Evolutionary conservation across 768 basidiomycete genomes (phyloP), one percentile per base, ranked within the genome.

Genomic region (Suillus brevipes): DNA sequence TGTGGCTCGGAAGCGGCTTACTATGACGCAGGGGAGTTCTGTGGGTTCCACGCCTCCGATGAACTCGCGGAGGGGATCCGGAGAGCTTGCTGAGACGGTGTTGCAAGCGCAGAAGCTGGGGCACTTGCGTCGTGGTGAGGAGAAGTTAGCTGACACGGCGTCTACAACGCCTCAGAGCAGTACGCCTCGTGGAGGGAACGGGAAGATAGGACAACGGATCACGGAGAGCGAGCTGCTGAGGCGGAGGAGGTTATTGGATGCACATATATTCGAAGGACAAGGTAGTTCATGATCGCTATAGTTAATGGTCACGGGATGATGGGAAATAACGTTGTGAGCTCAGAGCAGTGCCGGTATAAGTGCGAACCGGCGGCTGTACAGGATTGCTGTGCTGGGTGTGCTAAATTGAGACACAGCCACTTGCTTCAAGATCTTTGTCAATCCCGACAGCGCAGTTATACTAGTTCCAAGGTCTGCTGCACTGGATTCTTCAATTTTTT

Each of bases 161-260:
- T 59, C 31, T 12, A 53, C 57, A 23, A 40, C 57, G 16, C 57
- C 57, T 42, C 57, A 77, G 76, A 77, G 66, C n/a, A 66, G 74
- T 2, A 78, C 73, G 0, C 76, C 75, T 2, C 69, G 75, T 3
- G 68, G 25, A 12, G 69, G 68, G 1, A 77, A 68, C 75, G 85
- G 69, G 69, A 82, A 77, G 78, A 80, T 83, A 16, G 89, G 90
- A 20, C 87, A 89, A 67, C 87, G 86, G 49, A 92, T 92, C 64
- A 83, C 85, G n/a, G 91, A 94, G 76, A 84, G 80, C 23, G 92
- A 92, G 75, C 75, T 94, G 74, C 89, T 95, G 83, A 79, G 88
- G 70, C 83, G 94, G 69, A 84, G 91, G 61, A 85, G 94, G 70
- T 74, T 95, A 73, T 79, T 95, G 61, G 90, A 91, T 68, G 83